These are phyloP conservation scores for Phaffia tasmanica DNA, from an alignment of 768 basidiomycete species.

Conservation along the genomic window DNA sequence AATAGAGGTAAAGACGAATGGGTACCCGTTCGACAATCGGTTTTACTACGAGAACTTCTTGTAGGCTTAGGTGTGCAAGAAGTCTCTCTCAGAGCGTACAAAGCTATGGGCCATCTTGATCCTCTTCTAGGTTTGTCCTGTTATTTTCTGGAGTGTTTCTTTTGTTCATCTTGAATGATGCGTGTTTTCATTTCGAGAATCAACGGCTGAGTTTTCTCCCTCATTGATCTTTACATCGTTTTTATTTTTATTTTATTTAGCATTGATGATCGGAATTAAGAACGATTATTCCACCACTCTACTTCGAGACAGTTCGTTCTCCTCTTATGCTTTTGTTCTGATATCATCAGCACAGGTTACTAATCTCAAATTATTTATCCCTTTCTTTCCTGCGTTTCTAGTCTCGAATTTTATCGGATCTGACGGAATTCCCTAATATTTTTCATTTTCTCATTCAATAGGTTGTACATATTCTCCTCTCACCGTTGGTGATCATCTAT, in stretches of 20 bases:
- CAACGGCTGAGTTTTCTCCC: not conserved
- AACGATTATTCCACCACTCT: not conserved
- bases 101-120: slow-evolving; percentile 12
- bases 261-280: slow-evolving; percentile 5
- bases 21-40: slow-evolving; percentile 10
- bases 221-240: not conserved
- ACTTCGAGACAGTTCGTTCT: slow-evolving; percentile 9
- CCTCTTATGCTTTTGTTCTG: not conserved
- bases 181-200: no score
- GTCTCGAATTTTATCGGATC: not conserved
- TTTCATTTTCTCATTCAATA: no score
- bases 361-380: not conserved
- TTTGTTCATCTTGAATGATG: not conserved
- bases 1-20: slow-evolving; percentile 12
- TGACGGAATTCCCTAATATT: not conserved
- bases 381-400: not conserved
- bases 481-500: no score
- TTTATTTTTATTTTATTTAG: not conserved
- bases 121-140: not conserved
- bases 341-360: not conserved
- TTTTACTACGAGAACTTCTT: slow-evolving; percentile 15
- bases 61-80: slow-evolving; percentile 7
- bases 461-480: not conserved
- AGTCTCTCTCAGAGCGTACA: slow-evolving; percentile 12
- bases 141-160: not conserved